These are phyloP conservation scores for Rhodotorula sp. DNA, from an alignment of 1,284 basidiomycete species.

Conservation along the genomic window DNA sequence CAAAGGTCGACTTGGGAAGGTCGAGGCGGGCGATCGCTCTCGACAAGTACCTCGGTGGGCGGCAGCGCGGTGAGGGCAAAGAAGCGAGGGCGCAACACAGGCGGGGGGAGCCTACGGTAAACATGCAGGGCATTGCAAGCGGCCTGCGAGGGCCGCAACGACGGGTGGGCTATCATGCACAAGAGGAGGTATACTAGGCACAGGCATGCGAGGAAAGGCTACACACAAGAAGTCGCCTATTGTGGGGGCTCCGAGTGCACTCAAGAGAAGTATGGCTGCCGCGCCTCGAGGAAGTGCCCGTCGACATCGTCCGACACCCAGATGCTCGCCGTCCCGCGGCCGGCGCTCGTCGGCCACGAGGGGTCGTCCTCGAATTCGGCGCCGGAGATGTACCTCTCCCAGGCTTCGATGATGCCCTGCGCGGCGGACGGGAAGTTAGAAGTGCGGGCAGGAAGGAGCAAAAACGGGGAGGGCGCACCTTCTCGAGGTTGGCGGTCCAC, in stretches of 20 bases:
- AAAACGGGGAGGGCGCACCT: conserved; percentile 32
- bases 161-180: no score
- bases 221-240: no score
- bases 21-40: background rate
- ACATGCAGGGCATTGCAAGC: no score
- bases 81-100: no score
- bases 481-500: conserved; percentile 63
- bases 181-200: no score
- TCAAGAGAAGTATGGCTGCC: conserved; percentile 20
- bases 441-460: background rate
- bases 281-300: conserved; percentile 1
- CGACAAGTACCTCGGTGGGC: no score
- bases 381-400: conserved; percentile 62
- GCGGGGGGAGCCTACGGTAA: no score
- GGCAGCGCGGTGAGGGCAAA: no score
- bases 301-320: conserved; percentile 52
- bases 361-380: conserved; percentile 50
- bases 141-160: no score
- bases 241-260: no score
- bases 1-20: background rate
- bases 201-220: no score
- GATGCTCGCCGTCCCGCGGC: conserved; percentile 54
- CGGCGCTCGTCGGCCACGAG: conserved; percentile 48
- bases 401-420: conserved; percentile 55
- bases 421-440: conserved; percentile 16